phyloP scores from a whole-genome alignment of 306 rosid genomes.

The Sechiopsis laciniata region DNA sequence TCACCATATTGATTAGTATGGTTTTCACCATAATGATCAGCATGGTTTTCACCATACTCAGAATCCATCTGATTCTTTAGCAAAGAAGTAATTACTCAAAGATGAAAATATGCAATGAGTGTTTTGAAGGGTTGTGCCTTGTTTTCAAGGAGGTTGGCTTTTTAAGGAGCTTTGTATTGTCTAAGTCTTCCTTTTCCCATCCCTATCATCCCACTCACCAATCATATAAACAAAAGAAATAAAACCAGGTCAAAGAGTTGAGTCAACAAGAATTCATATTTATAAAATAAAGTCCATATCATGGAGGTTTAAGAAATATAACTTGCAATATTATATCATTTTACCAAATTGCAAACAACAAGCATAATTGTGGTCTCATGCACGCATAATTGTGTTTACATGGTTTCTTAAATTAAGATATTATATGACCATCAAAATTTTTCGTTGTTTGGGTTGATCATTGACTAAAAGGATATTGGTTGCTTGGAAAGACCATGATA shows the following conservation, averaged over 20 bases:
- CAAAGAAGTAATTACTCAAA: not conserved
- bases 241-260: not conserved
- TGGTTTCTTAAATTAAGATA: not conserved
- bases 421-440: too few relatives aligned
- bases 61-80: conserved; percentile 21
- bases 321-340: not conserved
- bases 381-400: conserved; percentile 5
- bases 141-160: not conserved
- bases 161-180: not conserved
- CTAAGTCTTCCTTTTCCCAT: not conserved
- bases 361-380: not conserved
- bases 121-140: not conserved
- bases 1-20: not conserved
- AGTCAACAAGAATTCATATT: not conserved
- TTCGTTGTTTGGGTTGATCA: not conserved
- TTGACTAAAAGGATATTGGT: not conserved
- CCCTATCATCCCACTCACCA: conserved; percentile 5
- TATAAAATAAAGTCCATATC: conserved; percentile 1
- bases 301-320: not conserved
- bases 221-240: not conserved
- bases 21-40: conserved; percentile 5
- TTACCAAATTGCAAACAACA: not conserved
- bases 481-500: not conserved
- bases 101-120: conserved; percentile 13
- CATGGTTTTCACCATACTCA: not conserved